Evolutionary conservation across 805 yeast genomes (phyloP), one percentile per base, ranked within the genome.

Genomic region (Schwanniomyces pseudopolymorphus): DNA sequence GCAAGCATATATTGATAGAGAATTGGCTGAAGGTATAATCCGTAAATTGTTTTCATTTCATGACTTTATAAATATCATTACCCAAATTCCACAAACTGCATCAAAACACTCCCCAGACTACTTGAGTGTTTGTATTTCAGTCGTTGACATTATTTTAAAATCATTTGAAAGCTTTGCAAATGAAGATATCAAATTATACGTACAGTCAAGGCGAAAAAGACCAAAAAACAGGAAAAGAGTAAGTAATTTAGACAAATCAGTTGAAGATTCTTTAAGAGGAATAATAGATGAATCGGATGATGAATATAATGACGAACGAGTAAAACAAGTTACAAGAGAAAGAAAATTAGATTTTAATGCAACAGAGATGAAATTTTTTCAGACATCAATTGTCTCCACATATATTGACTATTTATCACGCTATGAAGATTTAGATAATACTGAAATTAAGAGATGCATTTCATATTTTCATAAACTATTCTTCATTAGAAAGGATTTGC

Each of bases 381-480:
- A 83, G 48, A 84, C 84, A 25, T 70, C 74, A 0, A 80, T 84
- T 1, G 78, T 92, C 2, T 75, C 83, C 38, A 77, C 89, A 0
- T 89, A 85, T 57, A 78, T 87, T 45, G 77, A 75, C 42, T 80
- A 78, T 47, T 70, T 92, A 36, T 67, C 77, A 7, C 72, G 84
- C 49, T 89, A 75, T 59, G 71, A 69, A 42, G 96, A 89, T 47
- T 63, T 91, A 28, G 64, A 76, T 1, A 81, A 81, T 44, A 73
- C 67, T 10, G 84, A 83, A 41, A 67, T 92, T 39, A 83, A 82
- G 53, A 74, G 77, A 40, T 83, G 85, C 9, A 59, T 94, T 7
- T 71, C 85, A 0, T 92, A 80, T 58, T 82, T 90, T 57, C 89
- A 87, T 58, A 71, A 87, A 25, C 64, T 89, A 1, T 81, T 89